Evolutionary conservation across 2,329 filamentous ascomycete genomes (phyloP).

Genomic region (Sporothrix variecibatus): DNA sequence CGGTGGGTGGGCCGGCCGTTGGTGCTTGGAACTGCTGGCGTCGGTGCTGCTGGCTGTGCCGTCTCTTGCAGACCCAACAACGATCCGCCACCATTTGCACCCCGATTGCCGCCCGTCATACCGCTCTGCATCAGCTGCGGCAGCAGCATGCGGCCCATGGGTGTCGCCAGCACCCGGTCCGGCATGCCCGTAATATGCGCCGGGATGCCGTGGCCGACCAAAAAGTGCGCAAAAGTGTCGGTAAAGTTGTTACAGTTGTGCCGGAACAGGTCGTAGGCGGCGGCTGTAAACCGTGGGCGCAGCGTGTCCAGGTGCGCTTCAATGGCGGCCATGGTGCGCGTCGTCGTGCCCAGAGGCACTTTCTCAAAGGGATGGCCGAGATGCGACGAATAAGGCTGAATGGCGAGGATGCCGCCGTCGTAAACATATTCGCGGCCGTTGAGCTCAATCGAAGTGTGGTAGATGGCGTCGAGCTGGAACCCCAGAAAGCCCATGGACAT

Average conservation of each 20-base stretch:
- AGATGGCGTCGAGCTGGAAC: constrained; percentile 81
- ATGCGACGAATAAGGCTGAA: constrained; percentile 79
- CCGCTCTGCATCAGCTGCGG: constrained; percentile 64
- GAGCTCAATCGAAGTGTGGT: constrained; percentile 89
- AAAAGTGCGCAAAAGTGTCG: constrained; percentile 86
- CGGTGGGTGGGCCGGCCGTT: constrained; percentile 59
- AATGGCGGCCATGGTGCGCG: constrained; percentile 77
- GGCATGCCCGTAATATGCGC: constrained; percentile 84
- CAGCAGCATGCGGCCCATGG: constrained; percentile 84
- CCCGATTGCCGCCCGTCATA: constrained; percentile 48
- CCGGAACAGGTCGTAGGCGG: constrained; percentile 84
- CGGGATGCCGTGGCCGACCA: constrained; percentile 86
- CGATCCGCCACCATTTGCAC: constrained; percentile 43
- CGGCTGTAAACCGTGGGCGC: constrained; percentile 76
- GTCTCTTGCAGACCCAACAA: constrained; percentile 53
- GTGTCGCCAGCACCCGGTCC: constrained; percentile 79
- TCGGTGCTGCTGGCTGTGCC: constrained; percentile 12
- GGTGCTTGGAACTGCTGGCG: not conserved
- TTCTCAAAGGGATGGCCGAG: constrained; percentile 81
- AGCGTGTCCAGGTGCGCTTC: constrained; percentile 86
- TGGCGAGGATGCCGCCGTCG: constrained; percentile 82
- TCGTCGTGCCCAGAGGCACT: constrained; percentile 72
- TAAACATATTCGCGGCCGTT: constrained; percentile 87
- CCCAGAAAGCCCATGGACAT: constrained; percentile 57
- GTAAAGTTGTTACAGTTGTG: constrained; percentile 99